phyloP scores from a whole-genome alignment of 2,329 filamentous ascomycete species.

The Ophiocordyceps unilateralis region DNA sequence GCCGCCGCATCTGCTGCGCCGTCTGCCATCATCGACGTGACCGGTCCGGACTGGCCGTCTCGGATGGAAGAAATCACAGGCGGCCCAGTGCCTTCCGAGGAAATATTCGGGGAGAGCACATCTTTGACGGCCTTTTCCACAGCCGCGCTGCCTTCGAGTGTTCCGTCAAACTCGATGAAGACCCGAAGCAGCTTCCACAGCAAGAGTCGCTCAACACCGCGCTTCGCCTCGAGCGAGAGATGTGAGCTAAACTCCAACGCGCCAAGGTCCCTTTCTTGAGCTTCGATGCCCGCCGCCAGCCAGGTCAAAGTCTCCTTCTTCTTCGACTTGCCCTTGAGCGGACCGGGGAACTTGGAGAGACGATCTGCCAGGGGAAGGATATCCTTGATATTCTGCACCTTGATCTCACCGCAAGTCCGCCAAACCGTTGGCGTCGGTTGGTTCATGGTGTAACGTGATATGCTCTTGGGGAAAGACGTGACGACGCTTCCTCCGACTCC shows the following conservation, averaged over 20 bases:
- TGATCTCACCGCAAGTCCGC: conserved; percentile 67
- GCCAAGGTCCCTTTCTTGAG: conserved; percentile 43
- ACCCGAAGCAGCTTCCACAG: conserved; percentile 75
- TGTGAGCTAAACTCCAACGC: conserved; percentile 30
- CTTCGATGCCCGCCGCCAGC: conserved; percentile 61
- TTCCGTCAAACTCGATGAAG: conserved; percentile 74
- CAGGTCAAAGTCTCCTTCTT: conserved; percentile 85
- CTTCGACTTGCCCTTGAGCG: conserved; percentile 75
- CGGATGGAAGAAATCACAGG: conserved; percentile 9
- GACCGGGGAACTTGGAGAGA: conserved; percentile 72
- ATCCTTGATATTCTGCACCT: conserved; percentile 58
- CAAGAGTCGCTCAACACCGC: conserved; percentile 60
- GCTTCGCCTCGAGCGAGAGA: conserved; percentile 45
- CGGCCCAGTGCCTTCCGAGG: conserved; percentile 10
- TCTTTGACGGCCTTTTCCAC: conserved; percentile 61
- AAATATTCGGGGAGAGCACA: conserved; percentile 46
- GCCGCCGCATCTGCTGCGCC: conserved; percentile 50
- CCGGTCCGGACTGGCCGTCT: conserved; percentile 8
- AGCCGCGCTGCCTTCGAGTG: conserved; percentile 52
- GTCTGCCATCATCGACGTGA: conserved; percentile 36
- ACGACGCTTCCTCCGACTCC: conserved; percentile 70
- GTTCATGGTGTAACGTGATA: conserved; percentile 69
- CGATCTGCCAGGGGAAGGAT: conserved; percentile 54
- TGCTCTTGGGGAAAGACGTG: conserved; percentile 74
- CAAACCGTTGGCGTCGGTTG: conserved; percentile 61